These are phyloP conservation scores for Chenopodium album DNA, from an alignment of 148 eudicot genomes.

Conservation along the genomic window DNA sequence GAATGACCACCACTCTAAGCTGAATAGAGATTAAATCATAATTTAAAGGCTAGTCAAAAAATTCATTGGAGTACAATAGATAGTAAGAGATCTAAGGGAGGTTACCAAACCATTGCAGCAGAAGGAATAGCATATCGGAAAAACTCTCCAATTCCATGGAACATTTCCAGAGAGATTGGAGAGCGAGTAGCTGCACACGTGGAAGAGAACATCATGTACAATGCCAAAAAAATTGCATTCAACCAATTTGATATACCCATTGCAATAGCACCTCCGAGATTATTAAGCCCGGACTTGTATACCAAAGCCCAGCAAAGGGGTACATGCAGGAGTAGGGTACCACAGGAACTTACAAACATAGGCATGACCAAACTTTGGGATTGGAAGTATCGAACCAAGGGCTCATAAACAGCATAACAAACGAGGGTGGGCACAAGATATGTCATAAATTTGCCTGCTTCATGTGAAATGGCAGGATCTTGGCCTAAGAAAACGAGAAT, in stretches of 20 bases:
- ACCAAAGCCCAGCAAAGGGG: slow-evolving; percentile 70
- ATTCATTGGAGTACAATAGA: background rate
- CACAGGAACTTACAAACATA: slow-evolving; percentile 49
- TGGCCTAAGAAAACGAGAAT: slow-evolving; percentile 64
- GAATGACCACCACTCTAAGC: slow-evolving; percentile 79
- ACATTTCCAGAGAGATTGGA: slow-evolving; percentile 56
- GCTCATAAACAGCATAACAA: slow-evolving; percentile 57
- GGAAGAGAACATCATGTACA: slow-evolving; percentile 59
- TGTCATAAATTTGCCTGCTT: slow-evolving; percentile 54
- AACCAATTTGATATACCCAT: slow-evolving; percentile 57
- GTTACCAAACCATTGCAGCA: slow-evolving; percentile 72
- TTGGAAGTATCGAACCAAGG: slow-evolving; percentile 62
- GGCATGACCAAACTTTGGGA: slow-evolving; percentile 69
- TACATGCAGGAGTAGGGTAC: slow-evolving; percentile 48
- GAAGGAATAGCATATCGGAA: slow-evolving; percentile 75
- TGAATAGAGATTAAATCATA: slow-evolving; percentile 19
- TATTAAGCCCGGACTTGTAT: slow-evolving; percentile 49
- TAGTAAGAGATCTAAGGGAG: background rate
- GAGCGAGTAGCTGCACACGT: slow-evolving; percentile 54
- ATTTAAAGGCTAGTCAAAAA: background rate
- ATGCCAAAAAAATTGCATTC: slow-evolving; percentile 43
- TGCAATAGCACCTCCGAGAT: slow-evolving; percentile 66
- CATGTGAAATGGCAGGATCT: slow-evolving; percentile 58
- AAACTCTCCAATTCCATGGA: slow-evolving; percentile 54
- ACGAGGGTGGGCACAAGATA: slow-evolving; percentile 61